These are phyloP conservation scores for Skeletonema marinoi DNA, from an alignment of 108 stramenopile species.

Conservation along the genomic window DNA sequence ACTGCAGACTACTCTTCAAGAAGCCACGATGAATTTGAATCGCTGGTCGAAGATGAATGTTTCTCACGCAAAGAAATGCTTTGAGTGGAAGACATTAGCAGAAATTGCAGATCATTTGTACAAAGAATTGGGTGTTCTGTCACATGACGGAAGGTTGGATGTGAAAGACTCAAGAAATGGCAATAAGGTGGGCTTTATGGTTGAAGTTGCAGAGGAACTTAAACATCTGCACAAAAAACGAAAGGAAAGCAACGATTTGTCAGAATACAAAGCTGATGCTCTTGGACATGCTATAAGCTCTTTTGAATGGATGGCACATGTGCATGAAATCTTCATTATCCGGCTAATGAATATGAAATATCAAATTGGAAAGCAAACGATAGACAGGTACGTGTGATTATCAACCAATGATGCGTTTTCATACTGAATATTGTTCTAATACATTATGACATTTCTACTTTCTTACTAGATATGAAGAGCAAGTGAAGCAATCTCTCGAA, in stretches of 20 bases:
- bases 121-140: neutral
- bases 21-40: neutral
- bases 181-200: neutral
- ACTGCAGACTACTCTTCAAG: neutral
- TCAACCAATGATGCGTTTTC: no score
- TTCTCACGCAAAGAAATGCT: neutral
- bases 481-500: no score
- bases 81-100: neutral
- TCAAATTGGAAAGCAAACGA: neutral
- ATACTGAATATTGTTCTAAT: no score
- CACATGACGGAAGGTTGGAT: neutral
- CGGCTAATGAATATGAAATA: neutral
- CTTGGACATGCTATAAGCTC: neutral
- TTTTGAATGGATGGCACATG: neutral
- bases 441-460: no score
- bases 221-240: no score
- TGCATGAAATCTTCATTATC: neutral
- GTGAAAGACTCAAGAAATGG: neutral
- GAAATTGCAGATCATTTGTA: neutral
- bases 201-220: no score
- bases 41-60: neutral
- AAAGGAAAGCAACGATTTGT: no score
- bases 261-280: no score
- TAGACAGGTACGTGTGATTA: neutral
- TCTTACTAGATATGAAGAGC: no score